Conservation (phyloP, 1,284 basidiomycete genomes). For the Termitomyces sp. region DNA sequence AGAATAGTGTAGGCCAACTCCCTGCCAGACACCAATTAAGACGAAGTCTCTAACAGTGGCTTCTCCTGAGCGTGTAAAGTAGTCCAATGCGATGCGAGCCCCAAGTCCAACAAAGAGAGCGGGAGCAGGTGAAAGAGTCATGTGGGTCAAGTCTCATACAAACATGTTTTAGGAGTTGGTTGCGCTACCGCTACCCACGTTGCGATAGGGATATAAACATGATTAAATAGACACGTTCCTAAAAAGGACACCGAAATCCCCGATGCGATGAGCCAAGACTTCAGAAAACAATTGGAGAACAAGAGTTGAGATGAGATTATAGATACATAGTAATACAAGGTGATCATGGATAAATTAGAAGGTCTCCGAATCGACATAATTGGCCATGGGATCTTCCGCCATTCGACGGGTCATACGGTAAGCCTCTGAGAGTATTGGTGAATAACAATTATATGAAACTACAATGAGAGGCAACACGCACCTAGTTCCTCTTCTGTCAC, state of each 20-base stretch:
- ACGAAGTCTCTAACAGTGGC: slow-evolving; percentile 52
- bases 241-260: background rate
- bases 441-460: background rate
- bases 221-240: slow-evolving; percentile 8
- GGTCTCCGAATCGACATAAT: slow-evolving; percentile 55
- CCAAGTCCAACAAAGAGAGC: slow-evolving; percentile 54
- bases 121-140: slow-evolving; percentile 39
- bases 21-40: slow-evolving; percentile 69
- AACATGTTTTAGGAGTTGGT: slow-evolving; percentile 9
- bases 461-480: slow-evolving; percentile 32
- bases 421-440: slow-evolving; percentile 53
- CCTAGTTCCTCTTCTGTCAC: slow-evolving; percentile 93
- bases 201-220: background rate
- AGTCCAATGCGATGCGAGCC: slow-evolving; percentile 63
- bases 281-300: background rate
- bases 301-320: slow-evolving; percentile 18
- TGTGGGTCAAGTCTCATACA: slow-evolving; percentile 23
- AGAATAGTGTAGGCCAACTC: slow-evolving; percentile 65
- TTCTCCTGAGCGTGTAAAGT: slow-evolving; percentile 39
- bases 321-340: slow-evolving; percentile 2
- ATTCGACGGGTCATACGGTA: slow-evolving; percentile 73
- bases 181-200: background rate
- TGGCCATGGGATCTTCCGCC: slow-evolving; percentile 85
- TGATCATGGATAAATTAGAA: background rate
- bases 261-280: too few relatives aligned